Base-by-base conservation (phyloP, 2,329 filamentous ascomycete genomes). In the Xylariaceae sp. region DNA sequence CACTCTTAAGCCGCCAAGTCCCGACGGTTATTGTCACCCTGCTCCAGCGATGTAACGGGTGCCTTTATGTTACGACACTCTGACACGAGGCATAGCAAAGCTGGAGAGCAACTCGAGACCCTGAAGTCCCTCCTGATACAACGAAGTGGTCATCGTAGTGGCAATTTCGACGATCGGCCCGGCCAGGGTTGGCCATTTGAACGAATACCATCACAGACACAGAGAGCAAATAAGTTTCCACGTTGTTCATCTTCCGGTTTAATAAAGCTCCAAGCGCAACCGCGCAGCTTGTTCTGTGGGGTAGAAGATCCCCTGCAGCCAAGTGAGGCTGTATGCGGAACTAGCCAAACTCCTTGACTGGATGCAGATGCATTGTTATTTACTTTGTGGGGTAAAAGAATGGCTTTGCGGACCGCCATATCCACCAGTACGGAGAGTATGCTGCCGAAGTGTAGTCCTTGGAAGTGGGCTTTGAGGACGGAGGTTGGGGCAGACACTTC, bases 341-440 rank as follows among this genome's bases (percentile, higher is more conserved):
- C 41, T 40, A n/a, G 17, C 37, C 21, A 17, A 39, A 28, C 28
- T 28, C 5, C 26, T 31, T 23, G 26, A 23, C 17, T 26, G 19
- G 39, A 33, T 24, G 24, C 34, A 54, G 12, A 43, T 37, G 36
- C 34, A 50, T 41, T 36, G 17, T 19, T 19, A n/a, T 41, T 17
- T 40, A 21, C 40, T 51, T 43, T 37, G 44, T 31, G 19, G 47
- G 34, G 37, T 29, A 8, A 54, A 51, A 28, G 44, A 23, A 53
- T 61, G 60, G 56, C 41, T 55, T 21, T 41, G 37, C 60, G 52
- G 58, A 48, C 57, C 52, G 58, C 41, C 9, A 36, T 56, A 50
- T 45, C 54, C 44, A 60, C 47, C 34, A 48, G 37, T 51, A 54
- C 60, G 60, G 62, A 65, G 60, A 61, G 31, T 44, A 56, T 61